Evolutionary conservation across 768 basidiomycete genomes (phyloP), one percentile per base, ranked within the genome.

Genomic region (Suillus luteus): DNA sequence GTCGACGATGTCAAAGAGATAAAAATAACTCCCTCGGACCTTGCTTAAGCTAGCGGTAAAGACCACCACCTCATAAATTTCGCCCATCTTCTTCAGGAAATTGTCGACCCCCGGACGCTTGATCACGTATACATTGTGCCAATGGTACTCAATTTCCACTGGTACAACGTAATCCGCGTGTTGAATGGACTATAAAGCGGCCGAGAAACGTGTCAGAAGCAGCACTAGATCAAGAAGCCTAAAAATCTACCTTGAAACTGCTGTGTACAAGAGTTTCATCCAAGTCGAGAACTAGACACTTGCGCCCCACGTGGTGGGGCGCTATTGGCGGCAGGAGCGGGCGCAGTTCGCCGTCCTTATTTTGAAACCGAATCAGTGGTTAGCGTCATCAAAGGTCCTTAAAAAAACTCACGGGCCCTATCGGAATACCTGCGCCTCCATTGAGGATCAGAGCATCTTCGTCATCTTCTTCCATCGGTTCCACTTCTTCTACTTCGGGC

Each of bases 21-120:
- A 55, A 11, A 33, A 48, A 37, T 48, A 27, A 60, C 46, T 77
- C 84, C 43, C 55, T 58, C 57, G 11, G 9, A 95, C 96, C 85
- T 99, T 99, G 85, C 94, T 96, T 63, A 99, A 77, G 78, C 93
- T 96, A 9, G 97, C 97, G 7, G 97, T 99, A 76, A 99, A 99
- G 11, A 99, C 92, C 38, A 99, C 96, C 58, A 99, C 83, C 77
- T 99, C 97, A 73, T 96, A 99, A 52, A 98, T 89, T 76, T 99
- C 95, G 43, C 97, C 97, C 97, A 99, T 99, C 79, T 89, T 91
- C 81, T 93, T 93, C 74, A 99, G 80, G 77, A 99, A 99, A 72
- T 89, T 90, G 74, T 99, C 97, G 17, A 99, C 97, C 17, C 97
- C 97, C 10, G 97, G 97, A 59, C 97, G 90, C 77, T 99, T 99